These are phyloP conservation scores for Epichloe sibirici DNA, from an alignment of 2,329 filamentous ascomycete genomes.

Conservation along the genomic window DNA sequence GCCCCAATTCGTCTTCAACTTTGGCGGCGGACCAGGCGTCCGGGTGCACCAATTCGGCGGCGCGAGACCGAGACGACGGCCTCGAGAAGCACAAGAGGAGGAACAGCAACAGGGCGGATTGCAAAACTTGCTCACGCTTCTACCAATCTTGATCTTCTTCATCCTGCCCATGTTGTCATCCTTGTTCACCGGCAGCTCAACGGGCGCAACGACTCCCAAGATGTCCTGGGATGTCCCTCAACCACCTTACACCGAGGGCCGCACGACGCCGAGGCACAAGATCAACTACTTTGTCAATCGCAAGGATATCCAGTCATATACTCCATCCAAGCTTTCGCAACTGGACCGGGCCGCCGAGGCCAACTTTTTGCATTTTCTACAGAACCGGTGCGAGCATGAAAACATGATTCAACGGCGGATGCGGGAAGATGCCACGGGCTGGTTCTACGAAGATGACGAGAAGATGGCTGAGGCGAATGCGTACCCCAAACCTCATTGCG, in stretches of 20 bases:
- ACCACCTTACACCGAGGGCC: slow-evolving; percentile 61
- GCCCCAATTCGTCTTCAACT: slow-evolving; percentile 88
- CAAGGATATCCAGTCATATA: slow-evolving; percentile 59
- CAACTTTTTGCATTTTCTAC: slow-evolving; percentile 55
- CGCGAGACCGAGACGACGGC: slow-evolving; percentile 60
- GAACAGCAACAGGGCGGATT: slow-evolving; percentile 39
- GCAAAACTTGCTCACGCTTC: slow-evolving; percentile 56
- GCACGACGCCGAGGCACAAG: slow-evolving; percentile 56
- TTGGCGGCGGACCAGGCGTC: slow-evolving; percentile 82
- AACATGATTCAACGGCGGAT: slow-evolving; percentile 50
- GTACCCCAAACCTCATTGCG: slow-evolving; percentile 40
- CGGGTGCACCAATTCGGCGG: slow-evolving; percentile 95
- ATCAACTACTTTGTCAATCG: slow-evolving; percentile 83
- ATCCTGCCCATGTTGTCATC: slow-evolving; percentile 74
- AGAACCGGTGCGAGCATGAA: slow-evolving; percentile 65
- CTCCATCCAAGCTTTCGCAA: slow-evolving; percentile 53
- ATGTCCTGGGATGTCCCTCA: slow-evolving; percentile 64
- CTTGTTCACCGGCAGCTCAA: slow-evolving; percentile 48
- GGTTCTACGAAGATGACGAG: slow-evolving; percentile 71
- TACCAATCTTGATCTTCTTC: slow-evolving; percentile 84
- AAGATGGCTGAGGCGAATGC: slow-evolving; percentile 60
- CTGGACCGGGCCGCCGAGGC: slow-evolving; percentile 70
- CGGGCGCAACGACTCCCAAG: slow-evolving; percentile 41
- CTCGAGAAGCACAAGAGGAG: slow-evolving; percentile 47
- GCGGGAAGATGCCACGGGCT: slow-evolving; percentile 70